Conservation (phyloP, 441 rosid genomes). For the Brassica hybrid region DNA sequence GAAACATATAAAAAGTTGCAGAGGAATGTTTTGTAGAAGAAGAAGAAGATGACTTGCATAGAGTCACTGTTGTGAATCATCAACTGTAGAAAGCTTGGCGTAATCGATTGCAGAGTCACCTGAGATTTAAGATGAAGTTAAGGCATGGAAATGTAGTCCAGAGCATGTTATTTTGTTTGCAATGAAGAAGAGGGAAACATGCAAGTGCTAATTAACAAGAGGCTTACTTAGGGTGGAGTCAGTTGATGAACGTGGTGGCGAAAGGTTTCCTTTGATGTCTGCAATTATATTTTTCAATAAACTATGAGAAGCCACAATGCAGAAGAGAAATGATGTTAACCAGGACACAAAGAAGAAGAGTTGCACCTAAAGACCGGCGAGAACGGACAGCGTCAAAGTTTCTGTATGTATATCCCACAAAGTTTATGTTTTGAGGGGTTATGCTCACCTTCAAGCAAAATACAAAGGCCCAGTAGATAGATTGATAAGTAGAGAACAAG, state of each 20-base stretch:
- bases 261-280: constrained; percentile 53
- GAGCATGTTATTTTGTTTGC: not conserved
- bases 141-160: not conserved
- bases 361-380: constrained; percentile 63
- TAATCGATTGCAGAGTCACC: constrained; percentile 75
- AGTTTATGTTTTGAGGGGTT: constrained; percentile 78
- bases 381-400: constrained; percentile 87
- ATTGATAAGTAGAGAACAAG: not conserved
- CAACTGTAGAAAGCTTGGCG: constrained; percentile 46
- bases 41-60: constrained; percentile 38
- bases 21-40: not conserved
- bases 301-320: not conserved
- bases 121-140: constrained; percentile 28
- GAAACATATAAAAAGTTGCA: not conserved
- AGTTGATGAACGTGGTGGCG: constrained; percentile 52
- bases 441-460: constrained; percentile 54
- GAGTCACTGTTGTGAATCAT: constrained; percentile 38
- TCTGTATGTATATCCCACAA: constrained; percentile 95
- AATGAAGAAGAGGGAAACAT: not conserved
- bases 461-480: constrained; percentile 6
- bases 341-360: not conserved
- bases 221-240: constrained; percentile 57
- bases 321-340: not conserved
- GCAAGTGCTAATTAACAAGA: constrained; percentile 4
- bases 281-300: constrained; percentile 31